A percentile compares a stretch with the other conserved stretches of the same genome.
These are phyloP conservation scores for Nematocida sp. DNA, from an alignment of 371 early-diverging fungal species.

Conservation along the genomic window DNA sequence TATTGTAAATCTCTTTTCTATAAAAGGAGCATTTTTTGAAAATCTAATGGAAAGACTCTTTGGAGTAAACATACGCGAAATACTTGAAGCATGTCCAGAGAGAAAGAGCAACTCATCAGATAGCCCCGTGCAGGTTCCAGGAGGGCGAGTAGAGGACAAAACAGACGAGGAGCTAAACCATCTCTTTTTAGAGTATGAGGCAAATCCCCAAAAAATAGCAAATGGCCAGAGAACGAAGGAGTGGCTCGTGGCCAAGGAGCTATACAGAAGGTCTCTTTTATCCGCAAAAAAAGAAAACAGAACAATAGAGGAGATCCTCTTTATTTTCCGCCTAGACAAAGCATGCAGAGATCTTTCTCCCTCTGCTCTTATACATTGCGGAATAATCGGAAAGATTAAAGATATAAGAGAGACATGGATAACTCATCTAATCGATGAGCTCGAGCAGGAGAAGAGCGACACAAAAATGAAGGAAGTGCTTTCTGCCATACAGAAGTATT, in stretches of 20 bases:
- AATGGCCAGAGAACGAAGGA: no score
- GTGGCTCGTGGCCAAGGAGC: conserved; percentile 35
- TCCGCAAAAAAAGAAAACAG: neutral
- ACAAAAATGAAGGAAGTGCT: neutral
- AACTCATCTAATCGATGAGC: neutral
- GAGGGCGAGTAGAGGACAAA: no score
- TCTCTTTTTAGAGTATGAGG: no score
- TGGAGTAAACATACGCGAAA: neutral
- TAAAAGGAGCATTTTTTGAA: conserved; percentile 14
- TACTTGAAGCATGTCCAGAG: neutral
- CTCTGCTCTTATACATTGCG: neutral
- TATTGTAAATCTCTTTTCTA: neutral
- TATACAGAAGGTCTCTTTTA: conserved; percentile 26
- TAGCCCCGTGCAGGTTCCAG: no score
- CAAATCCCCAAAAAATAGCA: no score
- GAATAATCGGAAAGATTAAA: conserved; percentile 18
- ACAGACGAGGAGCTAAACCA: no score
- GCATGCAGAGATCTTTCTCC: conserved; percentile 30
- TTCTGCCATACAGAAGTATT: neutral
- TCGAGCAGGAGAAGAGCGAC: neutral
- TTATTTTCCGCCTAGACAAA: conserved; percentile 18
- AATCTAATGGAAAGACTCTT: conserved; percentile 15
- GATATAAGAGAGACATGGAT: neutral
- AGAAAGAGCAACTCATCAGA: neutral
- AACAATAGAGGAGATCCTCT: conserved; percentile 5